Conservation (phyloP, 1,139 yeast genomes). For the Blastobotrys illinoisensis region DNA sequence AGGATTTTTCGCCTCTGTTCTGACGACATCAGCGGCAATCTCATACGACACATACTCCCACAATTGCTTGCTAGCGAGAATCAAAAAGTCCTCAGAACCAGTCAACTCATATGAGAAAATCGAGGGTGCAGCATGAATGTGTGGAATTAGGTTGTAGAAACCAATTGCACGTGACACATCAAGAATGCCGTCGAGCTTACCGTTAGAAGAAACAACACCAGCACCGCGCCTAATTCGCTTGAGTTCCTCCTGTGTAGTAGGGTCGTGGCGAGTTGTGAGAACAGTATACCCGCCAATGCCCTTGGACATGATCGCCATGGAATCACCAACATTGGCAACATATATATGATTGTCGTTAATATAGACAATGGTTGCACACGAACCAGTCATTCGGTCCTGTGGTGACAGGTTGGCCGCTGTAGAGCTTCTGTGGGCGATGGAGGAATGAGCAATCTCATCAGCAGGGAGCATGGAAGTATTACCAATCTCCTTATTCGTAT, state of each 20-base stretch:
- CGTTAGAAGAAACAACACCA: constrained; percentile 82
- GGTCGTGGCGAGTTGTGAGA: constrained; percentile 77
- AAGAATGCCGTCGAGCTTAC: constrained; percentile 76
- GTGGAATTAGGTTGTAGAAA: constrained; percentile 78
- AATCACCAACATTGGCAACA: constrained; percentile 89
- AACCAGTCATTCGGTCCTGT: constrained; percentile 78
- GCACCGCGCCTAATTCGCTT: constrained; percentile 88
- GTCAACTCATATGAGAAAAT: constrained; percentile 57
- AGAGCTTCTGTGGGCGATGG: constrained; percentile 32
- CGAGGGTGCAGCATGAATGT: constrained; percentile 84
- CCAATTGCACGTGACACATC: constrained; percentile 91
- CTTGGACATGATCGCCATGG: constrained; percentile 72
- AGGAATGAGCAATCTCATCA: constrained; percentile 31
- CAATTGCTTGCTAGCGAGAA: constrained; percentile 76
- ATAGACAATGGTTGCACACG: constrained; percentile 77
- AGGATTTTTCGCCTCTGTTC: constrained; percentile 81
- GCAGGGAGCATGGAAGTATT: constrained; percentile 34
- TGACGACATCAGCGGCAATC: constrained; percentile 83
- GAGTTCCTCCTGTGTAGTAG: constrained; percentile 73
- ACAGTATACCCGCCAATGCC: constrained; percentile 73
- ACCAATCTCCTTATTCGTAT: constrained; percentile 77
- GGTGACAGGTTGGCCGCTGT: constrained; percentile 30
- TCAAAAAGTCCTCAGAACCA: constrained; percentile 73
- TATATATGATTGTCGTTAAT: constrained; percentile 65
- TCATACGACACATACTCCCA: constrained; percentile 85